Evolutionary conservation across 176 grass and related monocot species (phyloP).

Genomic region (Pharus latifolius): DNA sequence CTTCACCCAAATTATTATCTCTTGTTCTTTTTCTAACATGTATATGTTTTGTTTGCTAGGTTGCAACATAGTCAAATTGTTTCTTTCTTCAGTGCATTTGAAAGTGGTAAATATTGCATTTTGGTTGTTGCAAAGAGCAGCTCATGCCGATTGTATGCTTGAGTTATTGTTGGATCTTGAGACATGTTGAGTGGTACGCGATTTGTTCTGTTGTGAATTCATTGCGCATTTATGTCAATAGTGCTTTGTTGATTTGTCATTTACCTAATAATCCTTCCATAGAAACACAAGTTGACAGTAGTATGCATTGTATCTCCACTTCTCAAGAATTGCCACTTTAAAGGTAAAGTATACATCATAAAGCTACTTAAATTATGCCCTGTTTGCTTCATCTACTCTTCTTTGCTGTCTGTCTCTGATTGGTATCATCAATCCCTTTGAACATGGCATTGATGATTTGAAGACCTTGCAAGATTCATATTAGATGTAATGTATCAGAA

Average conservation of each 20-base stretch:
- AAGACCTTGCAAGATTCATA: no score
- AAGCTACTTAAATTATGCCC: neutral
- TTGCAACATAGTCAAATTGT: no score
- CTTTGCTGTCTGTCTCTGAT: neutral
- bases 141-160: neutral
- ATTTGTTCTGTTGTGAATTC: conserved; percentile 4
- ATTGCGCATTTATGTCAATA: no score
- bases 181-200: neutral
- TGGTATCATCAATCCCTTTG: no score
- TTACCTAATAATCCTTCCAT: no score
- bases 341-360: neutral
- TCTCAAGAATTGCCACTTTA: neutral
- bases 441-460: no score
- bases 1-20: no score
- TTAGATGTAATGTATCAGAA: neutral
- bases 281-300: neutral
- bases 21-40: no score
- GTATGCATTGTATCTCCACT: neutral
- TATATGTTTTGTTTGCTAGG: no score
- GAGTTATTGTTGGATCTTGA: neutral
- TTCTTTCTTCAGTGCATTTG: neutral
- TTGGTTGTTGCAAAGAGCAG: neutral
- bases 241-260: no score
- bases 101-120: neutral
- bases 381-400: neutral